These are phyloP conservation scores for Boechera retrofracta DNA, from an alignment of 345 rosid species.

Conservation along the genomic window DNA sequence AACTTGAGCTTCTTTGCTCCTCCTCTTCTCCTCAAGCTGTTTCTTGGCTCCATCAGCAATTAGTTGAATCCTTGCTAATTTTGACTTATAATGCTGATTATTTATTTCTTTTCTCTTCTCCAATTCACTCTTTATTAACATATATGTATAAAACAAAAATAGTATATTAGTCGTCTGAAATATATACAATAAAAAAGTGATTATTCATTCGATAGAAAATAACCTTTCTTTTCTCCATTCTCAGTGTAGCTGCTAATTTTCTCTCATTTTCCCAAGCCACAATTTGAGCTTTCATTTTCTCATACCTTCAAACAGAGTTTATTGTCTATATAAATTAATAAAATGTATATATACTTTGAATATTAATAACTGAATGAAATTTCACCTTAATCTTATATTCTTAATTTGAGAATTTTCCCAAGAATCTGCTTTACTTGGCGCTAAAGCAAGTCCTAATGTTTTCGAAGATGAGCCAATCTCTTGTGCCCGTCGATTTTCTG, in stretches of 20 bases:
- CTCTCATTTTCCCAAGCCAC: conserved; percentile 73
- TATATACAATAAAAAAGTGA: neutral
- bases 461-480: conserved; percentile 35
- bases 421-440: conserved; percentile 55
- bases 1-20: conserved; percentile 55
- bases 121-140: conserved; percentile 59
- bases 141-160: neutral
- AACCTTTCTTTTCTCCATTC: conserved; percentile 70
- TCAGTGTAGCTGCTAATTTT: conserved; percentile 59
- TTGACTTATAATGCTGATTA: conserved; percentile 57
- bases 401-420: conserved; percentile 69
- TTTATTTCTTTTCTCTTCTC: conserved; percentile 58
- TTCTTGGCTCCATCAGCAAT: conserved; percentile 62
- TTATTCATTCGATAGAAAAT: neutral
- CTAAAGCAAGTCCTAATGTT: conserved; percentile 39
- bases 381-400: conserved; percentile 58
- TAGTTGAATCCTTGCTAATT: conserved; percentile 60
- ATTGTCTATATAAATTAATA: conserved; percentile 7
- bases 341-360: neutral
- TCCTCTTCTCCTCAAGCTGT: conserved; percentile 67
- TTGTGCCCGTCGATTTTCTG: neutral
- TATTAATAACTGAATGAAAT: conserved; percentile 14
- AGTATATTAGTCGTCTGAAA: neutral
- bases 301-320: conserved; percentile 55
- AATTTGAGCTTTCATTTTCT: conserved; percentile 60